Percentiles rank a stretch among this genome's conserved stretches.
phyloP scores from a whole-genome alignment of 2,329 filamentous ascomycete species.

The Microcyclospora pomicola region DNA sequence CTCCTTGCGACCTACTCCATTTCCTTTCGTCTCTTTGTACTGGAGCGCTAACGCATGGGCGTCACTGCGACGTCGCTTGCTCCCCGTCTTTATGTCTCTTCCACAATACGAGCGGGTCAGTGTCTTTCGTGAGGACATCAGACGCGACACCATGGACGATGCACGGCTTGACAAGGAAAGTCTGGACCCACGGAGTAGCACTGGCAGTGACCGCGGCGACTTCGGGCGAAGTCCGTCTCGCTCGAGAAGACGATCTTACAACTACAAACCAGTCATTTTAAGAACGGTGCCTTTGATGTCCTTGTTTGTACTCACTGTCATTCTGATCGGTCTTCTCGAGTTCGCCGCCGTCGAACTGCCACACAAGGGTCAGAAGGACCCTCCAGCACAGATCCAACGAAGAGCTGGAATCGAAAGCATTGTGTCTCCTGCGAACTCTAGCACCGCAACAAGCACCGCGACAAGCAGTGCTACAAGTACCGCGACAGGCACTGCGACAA shows the following conservation, averaged over 20 bases:
- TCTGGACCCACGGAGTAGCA: background rate
- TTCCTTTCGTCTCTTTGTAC: too few species aligned
- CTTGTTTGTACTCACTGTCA: constrained; percentile 4
- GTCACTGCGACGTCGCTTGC: background rate
- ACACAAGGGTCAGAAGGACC: background rate
- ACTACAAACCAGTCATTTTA: constrained; percentile 9
- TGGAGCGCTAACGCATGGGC: too few species aligned
- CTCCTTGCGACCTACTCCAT: too few species aligned
- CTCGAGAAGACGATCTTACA: background rate
- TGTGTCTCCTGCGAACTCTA: too few species aligned
- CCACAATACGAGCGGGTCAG: constrained; percentile 2
- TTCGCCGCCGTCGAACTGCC: constrained; percentile 5
- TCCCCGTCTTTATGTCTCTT: background rate
- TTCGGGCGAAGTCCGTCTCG: background rate
- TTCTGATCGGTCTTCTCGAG: constrained; percentile 7
- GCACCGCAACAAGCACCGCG: too few species aligned
- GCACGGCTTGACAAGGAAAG: background rate
- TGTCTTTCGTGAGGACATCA: constrained; percentile 3
- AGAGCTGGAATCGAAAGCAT: too few species aligned
- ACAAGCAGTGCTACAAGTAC: too few species aligned
- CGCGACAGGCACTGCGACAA: too few species aligned
- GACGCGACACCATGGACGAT: background rate
- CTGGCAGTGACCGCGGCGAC: too few species aligned
- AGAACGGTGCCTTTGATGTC: constrained; percentile 5
- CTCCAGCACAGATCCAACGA: too few species aligned